Evolutionary conservation across 352 stramenopile species (phyloP), one percentile per base, ranked within the genome.

Genomic region (Globisporangium parvum): DNA sequence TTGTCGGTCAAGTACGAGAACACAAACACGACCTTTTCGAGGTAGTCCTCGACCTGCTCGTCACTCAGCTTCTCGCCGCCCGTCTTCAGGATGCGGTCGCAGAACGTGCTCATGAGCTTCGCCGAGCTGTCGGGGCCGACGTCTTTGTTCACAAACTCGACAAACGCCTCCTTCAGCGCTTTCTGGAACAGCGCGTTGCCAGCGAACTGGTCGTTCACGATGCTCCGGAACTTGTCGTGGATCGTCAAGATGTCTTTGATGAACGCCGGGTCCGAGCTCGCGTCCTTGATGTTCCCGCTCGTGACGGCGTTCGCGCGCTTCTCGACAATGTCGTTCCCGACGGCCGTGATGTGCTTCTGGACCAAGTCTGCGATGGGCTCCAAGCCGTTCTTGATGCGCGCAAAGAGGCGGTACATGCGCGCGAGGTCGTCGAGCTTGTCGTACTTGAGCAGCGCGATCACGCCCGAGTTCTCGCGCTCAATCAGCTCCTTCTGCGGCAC

Each of bases 1-100:
- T 99, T 99, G 70, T 99, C 97, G 1, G 89, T 98, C 31, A 99
- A 70, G 73, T 99, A 99, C 18, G 92, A 98, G 64, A 99, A 99
- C 21, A 99, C 86, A 63, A 98, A 96, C 28, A 99, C 97, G 57
- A 99, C 95, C 61, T 98, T 97, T 59, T 98, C 93, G 18, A 99
- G 66, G 62, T 93, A 98, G 60, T 98, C 83, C 65, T 99, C 97
- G 21, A 99, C 96, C 62, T 97, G 87, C 60, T 92, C 81, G 64
- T 99, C 97, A 52, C 80, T 98, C 21, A 99, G 83, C 67, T 98
- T 98, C 69, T 99, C 97, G 49, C 94, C 96, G 37, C 96, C 96
- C 52, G 89, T 98, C 77, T 99, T 99, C 8, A 99, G 78, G 56
- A 99, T 98, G 47, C 96, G 88, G 75, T 99, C 97, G 70, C 96